Base-by-base conservation (phyloP, 495 filamentous ascomycete genomes). In the Trichoderma reesei region DNA sequence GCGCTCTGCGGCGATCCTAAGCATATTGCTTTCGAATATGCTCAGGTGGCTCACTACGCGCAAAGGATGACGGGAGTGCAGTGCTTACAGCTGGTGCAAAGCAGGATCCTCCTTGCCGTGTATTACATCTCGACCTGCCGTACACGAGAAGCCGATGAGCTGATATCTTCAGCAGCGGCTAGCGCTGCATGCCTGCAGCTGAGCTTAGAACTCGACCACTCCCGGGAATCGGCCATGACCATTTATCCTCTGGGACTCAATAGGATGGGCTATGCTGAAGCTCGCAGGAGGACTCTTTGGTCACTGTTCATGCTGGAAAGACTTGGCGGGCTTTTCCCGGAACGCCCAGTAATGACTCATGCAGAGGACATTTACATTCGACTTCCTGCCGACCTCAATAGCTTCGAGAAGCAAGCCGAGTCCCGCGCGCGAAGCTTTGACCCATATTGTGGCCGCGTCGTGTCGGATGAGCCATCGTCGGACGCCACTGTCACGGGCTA, bases 251-350 rank as follows among this genome's bases (percentile, higher is more conserved):
- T 82, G 71, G 85, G 81, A 7, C 70, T 88, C 39, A 80, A 82
- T 63, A 80, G 80, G 59, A 71, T 77, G 62, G 83, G 80, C 14
- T 77, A 86, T 69, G 80, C 82, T 8, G 88, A 90, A 72, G 87
- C 85, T 69, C 79, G 84, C 48, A 78, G 86, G 41, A 75, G 86
- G 60, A 88, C 85, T 0, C 88, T 88, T 69, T 90, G 86, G 87
- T 80, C 83, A 14, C 78, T 80, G 38, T 89, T 83, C 65, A 64
- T 88, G 62, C 74, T 85, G 67, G 86, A 89, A 77, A 81, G 86
- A 37, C 76, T 86, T 36, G 84, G 80, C 39, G 83, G 81, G 37
- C 81, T 85, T 63, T 83, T 80, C 63, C 78, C 80, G 5, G 80
- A 76, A 7, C 74, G 78, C 10, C 63, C 75, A 14, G 78, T 72